Evolutionary conservation across 2,329 filamentous ascomycete species (phyloP).

Genomic region (Corinectria fuckeliana): DNA sequence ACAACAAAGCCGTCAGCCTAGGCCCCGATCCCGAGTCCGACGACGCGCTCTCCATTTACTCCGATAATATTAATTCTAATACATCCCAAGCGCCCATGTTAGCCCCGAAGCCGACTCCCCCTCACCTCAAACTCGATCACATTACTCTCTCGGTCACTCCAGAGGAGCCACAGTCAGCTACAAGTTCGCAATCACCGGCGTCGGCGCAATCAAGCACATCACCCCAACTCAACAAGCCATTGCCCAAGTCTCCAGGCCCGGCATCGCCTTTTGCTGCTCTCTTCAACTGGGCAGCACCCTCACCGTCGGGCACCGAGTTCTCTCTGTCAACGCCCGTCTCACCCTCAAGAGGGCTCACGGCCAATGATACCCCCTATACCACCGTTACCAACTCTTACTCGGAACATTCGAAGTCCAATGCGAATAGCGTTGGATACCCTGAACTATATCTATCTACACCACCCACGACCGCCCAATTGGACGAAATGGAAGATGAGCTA

Average conservation of each 20-base stretch:
- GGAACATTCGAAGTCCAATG: constrained; percentile 49
- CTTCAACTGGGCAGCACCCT: constrained; percentile 59
- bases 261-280: constrained; percentile 56
- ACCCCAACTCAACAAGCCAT: constrained; percentile 59
- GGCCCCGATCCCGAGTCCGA: constrained; percentile 32
- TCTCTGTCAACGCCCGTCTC: constrained; percentile 62
- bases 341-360: constrained; percentile 45
- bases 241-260: constrained; percentile 60
- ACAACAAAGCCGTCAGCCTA: constrained; percentile 7
- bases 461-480: constrained; percentile 62
- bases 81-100: constrained; percentile 55
- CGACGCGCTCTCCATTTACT: constrained; percentile 32
- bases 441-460: constrained; percentile 61
- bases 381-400: constrained; percentile 40
- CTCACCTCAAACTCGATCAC: constrained; percentile 58
- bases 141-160: constrained; percentile 43
- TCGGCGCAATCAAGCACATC: constrained; percentile 36
- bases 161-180: constrained; percentile 35
- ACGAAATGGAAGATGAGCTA: constrained; percentile 93
- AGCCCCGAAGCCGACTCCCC: constrained; percentile 57
- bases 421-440: constrained; percentile 55
- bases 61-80: constrained; percentile 48
- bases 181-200: constrained; percentile 36
- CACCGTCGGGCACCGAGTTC: constrained; percentile 56
- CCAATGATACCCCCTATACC: constrained; percentile 42